Conservation (phyloP, 2,329 filamentous ascomycete genomes). For the Pestalotiopsis sp. region DNA sequence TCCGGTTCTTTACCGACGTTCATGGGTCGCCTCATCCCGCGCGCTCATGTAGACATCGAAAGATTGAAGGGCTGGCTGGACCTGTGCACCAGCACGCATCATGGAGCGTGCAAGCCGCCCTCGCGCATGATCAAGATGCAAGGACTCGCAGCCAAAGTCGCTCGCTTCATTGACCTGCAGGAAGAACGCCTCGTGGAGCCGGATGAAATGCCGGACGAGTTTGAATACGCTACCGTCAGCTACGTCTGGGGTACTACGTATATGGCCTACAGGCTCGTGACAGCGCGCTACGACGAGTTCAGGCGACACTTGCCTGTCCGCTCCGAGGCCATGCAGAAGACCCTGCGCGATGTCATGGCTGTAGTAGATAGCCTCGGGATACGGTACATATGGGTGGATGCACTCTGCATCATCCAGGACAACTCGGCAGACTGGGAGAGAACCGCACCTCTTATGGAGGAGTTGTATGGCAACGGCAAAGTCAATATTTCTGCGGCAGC, state of each 20-base stretch:
- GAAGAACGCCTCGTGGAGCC: not conserved
- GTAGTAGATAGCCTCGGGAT: not conserved
- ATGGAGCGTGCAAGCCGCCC: not conserved
- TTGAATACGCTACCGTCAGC: not conserved
- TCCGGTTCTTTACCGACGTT: not conserved
- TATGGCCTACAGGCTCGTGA: not conserved
- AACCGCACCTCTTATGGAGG: not conserved
- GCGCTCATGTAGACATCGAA: not conserved
- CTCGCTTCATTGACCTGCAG: not conserved
- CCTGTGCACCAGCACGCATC: not conserved
- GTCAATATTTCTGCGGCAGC: not conserved
- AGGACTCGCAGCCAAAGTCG: not conserved
- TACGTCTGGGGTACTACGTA: not conserved
- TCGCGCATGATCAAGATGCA: conserved; percentile 19
- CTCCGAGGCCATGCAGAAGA: not conserved
- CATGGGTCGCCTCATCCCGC: not conserved
- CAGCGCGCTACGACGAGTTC: not conserved
- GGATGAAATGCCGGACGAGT: not conserved
- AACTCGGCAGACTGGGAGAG: not conserved
- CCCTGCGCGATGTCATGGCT: not conserved
- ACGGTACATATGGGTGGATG: not conserved
- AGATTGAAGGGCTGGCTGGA: not conserved
- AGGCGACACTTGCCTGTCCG: not conserved
- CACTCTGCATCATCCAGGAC: not conserved
- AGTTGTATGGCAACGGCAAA: not conserved